Evolutionary conservation across 23 red algal species (phyloP), one percentile per base, ranked within the genome.

Genomic region (Pyropia yezoensis): DNA sequence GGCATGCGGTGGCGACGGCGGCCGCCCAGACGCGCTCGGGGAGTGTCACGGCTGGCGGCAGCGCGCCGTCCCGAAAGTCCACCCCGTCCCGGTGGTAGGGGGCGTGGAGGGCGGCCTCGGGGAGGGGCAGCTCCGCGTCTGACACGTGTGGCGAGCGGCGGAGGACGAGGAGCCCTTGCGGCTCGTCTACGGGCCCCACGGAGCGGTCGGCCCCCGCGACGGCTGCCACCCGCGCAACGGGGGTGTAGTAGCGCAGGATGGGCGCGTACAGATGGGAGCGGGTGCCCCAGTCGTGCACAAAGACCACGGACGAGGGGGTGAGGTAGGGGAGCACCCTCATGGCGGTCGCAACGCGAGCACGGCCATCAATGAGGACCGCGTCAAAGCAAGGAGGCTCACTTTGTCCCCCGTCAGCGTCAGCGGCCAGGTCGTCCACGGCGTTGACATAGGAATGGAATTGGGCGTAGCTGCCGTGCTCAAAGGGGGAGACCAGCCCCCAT

Each of bases 381-480:
- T 87, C 82, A n/a, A 87, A 67, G 19, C 20, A 7, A 16, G 55
- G 19, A 7, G 20, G 7, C 39, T 13, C 11, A 13, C n/a, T n/a
- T n/a, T n/a, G n/a, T n/a, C n/a, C n/a, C n/a, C 39, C 39, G 39
- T 8, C 39, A 11, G 22, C 17, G 26, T 61, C 65, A 30, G 66
- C 68, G 19, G 49, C 61, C 14, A 76, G 52, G 32, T 52, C 18
- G 24, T 66, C 71, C 11, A 87, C 62, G 20, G 71, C 57, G 51
- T 87, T 70, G 23, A 87, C 82, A 68, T 87, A 87, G 19, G 74
- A 64, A 15, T 65, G 71, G 39, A 87, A 87, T 63, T 75, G 82
- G 61, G 25, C 4, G 49, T 87, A 87, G 51, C 61, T 75, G 1
- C 23, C 82, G 54, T 77, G 82, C 55, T 87, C 82, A 60, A 71